Evolutionary conservation across 106 monocot species (phyloP), one percentile per base, ranked within the genome.

Genomic region (Phalaenopsis equestris): DNA sequence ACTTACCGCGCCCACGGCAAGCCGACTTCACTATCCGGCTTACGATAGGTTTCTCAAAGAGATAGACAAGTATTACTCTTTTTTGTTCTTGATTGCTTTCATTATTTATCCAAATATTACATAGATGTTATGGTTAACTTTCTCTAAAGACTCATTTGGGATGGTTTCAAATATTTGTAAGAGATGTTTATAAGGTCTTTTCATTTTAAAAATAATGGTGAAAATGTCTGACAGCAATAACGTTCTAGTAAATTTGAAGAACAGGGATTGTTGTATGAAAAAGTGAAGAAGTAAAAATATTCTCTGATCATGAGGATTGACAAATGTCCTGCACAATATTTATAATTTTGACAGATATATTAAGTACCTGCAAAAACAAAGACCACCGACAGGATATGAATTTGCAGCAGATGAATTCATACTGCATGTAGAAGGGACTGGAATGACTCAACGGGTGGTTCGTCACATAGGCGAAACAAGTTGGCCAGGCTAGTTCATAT

Each of bases 21-120:
- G 79, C 49, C 61, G 83, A 80, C 90, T 97, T 48, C 87, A 97
- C 73, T 97, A 83, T 73, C 97, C 97, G 74, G 94, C 94, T 55
- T 97, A 94, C 79, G 92, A 97, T 80, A 89, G 85, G 85, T 94
- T 87, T 77, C 82, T 97, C 24, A 94, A 89, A 82, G 92, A 97
- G 82, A 89, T 97, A 12, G 82, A 92, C 73, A 86, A 87, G 97
- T 97, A 81, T 75, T 76, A n/a, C 41, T 11, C 41, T 79, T 79
- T 77, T 39, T 70, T 12, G 38, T 39, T 70, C 38, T 30, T 14
- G 14, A 70, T 70, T 10, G 38, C 8, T 39, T 70, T 39, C 14
- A 70, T 70, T 36, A 70, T 70, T 37, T 39, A 70, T 37, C 1
- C 1, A 39, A 16, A 14, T 12, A 4, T 70, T 70, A 37, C 24